These are phyloP conservation scores for Aspergillus pseudotamarii DNA, from an alignment of 2,329 filamentous ascomycete species.

Conservation along the genomic window DNA sequence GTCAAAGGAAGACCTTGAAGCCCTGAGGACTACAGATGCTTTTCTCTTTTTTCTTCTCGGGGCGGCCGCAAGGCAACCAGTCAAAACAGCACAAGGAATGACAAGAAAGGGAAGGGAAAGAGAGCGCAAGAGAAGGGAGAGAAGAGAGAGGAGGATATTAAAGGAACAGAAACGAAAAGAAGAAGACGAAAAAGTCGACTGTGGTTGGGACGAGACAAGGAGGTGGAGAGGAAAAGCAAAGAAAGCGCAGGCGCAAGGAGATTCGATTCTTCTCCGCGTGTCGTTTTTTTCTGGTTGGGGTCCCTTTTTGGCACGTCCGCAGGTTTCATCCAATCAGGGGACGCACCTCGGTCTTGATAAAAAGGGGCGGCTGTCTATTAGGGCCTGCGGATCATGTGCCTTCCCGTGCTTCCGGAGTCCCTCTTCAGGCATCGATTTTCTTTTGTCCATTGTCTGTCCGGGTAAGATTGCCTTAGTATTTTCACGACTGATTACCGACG, in stretches of 20 bases:
- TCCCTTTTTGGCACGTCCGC: conserved; percentile 28
- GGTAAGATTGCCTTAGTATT: too few species aligned
- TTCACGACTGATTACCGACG: too few species aligned
- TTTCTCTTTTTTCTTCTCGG: conserved; percentile 12
- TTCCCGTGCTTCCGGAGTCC: conserved; percentile 5
- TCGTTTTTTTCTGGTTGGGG: conserved; percentile 15
- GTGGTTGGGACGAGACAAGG: conserved; percentile 15
- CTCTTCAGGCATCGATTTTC: too few species aligned
- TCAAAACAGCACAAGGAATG: conserved; percentile 7
- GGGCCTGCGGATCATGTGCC: conserved; percentile 20
- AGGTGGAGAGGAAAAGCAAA: conserved; percentile 15
- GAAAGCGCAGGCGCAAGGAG: conserved; percentile 17
- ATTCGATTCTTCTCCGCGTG: conserved; percentile 1
- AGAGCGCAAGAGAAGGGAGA: conserved; percentile 51
- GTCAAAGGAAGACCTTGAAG: background rate
- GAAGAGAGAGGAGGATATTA: conserved; percentile 65
- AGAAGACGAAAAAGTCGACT: conserved; percentile 20
- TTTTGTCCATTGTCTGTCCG: too few species aligned
- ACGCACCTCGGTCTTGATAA: conserved; percentile 28
- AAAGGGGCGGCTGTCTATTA: conserved; percentile 25
- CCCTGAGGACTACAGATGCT: background rate
- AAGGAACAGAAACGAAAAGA: conserved; percentile 11
- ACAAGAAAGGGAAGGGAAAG: conserved; percentile 18
- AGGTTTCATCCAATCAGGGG: conserved; percentile 23
- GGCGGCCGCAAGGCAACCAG: conserved; percentile 12